phyloP scores from a whole-genome alignment of 805 yeast species.

The Metschnikowia cubensis region DNA sequence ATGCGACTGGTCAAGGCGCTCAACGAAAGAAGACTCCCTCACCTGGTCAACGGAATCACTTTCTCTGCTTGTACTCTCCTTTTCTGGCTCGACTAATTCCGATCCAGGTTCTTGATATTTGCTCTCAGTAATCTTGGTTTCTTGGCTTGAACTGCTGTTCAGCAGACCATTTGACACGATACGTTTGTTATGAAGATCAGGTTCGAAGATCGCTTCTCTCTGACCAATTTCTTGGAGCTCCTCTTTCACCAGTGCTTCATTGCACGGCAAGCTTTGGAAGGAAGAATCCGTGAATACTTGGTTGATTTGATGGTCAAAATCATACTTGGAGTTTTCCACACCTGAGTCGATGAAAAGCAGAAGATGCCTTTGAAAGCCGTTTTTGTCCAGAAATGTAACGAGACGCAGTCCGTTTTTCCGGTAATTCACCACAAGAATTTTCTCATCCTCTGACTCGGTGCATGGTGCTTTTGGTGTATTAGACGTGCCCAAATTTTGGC shows the following conservation, averaged over 20 bases:
- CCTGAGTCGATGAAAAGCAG: neutral
- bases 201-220: neutral
- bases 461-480: neutral
- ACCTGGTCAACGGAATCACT: neutral
- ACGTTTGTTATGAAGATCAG: neutral
- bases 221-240: neutral
- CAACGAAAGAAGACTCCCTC: neutral
- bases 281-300: neutral
- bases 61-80: neutral
- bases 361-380: neutral
- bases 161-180: neutral
- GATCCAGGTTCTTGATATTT: neutral
- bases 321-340: neutral
- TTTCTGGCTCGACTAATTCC: neutral
- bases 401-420: constrained; percentile 4
- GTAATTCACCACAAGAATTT: constrained; percentile 1
- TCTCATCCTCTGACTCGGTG: neutral
- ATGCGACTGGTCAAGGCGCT: neutral
- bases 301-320: neutral
- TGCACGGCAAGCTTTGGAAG: neutral
- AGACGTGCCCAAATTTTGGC: neutral
- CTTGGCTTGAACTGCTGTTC: neutral
- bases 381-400: neutral
- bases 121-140: neutral
- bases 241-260: too few species aligned